phyloP scores from a whole-genome alignment of 1,139 yeast genomes.

The Candida smagusa region DNA sequence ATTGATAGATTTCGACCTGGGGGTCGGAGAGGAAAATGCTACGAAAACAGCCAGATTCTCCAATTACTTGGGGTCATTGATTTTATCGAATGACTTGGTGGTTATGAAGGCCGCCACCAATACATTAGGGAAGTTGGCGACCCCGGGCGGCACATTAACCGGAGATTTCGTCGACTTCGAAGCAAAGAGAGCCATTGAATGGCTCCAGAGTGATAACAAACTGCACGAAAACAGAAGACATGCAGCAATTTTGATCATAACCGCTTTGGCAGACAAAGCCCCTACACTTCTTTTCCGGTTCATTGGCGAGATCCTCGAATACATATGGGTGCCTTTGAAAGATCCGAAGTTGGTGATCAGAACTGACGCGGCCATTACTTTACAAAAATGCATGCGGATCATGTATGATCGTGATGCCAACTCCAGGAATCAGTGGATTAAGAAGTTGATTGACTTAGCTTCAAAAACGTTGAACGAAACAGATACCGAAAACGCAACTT shows the following conservation, averaged over 20 bases:
- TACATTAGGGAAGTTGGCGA: constrained; percentile 83
- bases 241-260: constrained; percentile 83
- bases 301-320: constrained; percentile 74
- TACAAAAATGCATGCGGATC: constrained; percentile 74
- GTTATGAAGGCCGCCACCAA: constrained; percentile 86
- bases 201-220: constrained; percentile 79
- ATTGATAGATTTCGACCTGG: constrained; percentile 71
- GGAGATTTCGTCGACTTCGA: constrained; percentile 93
- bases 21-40: constrained; percentile 70
- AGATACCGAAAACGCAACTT: constrained; percentile 16
- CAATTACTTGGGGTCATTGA: constrained; percentile 75
- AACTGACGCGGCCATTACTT: constrained; percentile 78
- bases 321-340: constrained; percentile 83
- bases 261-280: constrained; percentile 82
- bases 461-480: constrained; percentile 34
- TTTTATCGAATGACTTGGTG: constrained; percentile 77
- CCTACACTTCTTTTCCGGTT: constrained; percentile 81
- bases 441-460: constrained; percentile 62
- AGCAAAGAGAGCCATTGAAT: constrained; percentile 83
- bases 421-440: constrained; percentile 71
- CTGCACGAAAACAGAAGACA: constrained; percentile 79
- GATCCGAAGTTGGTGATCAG: constrained; percentile 76
- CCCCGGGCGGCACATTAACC: constrained; percentile 84
- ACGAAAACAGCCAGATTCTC: constrained; percentile 89
- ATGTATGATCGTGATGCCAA: constrained; percentile 77